A percentile compares a stretch with the other conserved stretches of the same genome.
These are phyloP conservation scores for Aureobasidium subglaciale DNA, from an alignment of 2,329 filamentous ascomycete genomes.

Conservation along the genomic window DNA sequence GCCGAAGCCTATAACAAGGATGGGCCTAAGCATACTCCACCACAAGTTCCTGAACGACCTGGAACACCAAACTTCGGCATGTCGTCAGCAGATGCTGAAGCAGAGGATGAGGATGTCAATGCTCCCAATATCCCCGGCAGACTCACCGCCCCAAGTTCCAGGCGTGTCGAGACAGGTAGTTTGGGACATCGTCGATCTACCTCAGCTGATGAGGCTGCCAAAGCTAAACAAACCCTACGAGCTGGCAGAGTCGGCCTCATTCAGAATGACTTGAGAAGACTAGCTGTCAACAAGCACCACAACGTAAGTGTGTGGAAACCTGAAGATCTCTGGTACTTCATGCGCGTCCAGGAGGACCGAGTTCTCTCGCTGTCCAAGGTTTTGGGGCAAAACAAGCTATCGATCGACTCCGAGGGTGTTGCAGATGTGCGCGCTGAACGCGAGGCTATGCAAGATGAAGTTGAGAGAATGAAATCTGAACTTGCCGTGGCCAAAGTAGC, in stretches of 20 bases:
- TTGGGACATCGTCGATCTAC: not conserved
- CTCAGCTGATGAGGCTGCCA: not conserved
- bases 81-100: not conserved
- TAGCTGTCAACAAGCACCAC: not conserved
- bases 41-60: not conserved
- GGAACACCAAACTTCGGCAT: not conserved
- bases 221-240: not conserved
- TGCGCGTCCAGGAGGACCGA: not conserved
- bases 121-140: not conserved
- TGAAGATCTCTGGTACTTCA: not conserved
- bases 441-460: not conserved
- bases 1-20: not conserved
- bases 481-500: not conserved
- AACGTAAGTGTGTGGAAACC: not conserved
- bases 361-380: not conserved
- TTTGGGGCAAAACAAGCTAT: not conserved
- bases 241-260: not conserved
- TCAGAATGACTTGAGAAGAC: not conserved
- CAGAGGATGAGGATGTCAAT: not conserved
- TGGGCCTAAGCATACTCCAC: not conserved
- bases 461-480: not conserved
- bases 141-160: not conserved
- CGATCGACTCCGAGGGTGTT: not conserved
- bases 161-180: not conserved
- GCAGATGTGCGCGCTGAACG: not conserved